Evolutionary conservation across 106 monocot genomes (phyloP).

Genomic region (Dendrobium chrysotoxum): DNA sequence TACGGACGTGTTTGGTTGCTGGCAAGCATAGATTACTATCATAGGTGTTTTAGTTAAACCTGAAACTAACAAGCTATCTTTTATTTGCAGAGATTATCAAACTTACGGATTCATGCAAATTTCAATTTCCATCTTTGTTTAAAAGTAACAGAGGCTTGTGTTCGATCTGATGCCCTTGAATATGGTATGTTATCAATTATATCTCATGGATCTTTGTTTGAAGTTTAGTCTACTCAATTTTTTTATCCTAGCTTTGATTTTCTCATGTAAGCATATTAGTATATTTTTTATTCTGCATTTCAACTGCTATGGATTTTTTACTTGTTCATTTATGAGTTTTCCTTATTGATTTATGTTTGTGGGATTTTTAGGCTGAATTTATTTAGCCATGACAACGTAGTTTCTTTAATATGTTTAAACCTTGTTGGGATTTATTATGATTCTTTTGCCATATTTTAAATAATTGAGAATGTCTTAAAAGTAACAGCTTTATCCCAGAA

Average conservation of each 20-base stretch:
- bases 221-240: background rate
- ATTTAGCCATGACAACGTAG: background rate
- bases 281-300: background rate
- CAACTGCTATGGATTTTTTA: background rate
- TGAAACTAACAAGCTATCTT: background rate
- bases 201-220: background rate
- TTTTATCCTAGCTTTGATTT: background rate
- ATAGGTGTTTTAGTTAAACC: background rate
- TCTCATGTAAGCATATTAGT: background rate
- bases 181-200: conserved; percentile 52
- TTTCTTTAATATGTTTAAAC: background rate
- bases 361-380: background rate
- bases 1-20: background rate
- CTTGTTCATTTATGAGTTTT: background rate
- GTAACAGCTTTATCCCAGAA: background rate
- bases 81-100: conserved; percentile 74
- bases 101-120: conserved; percentile 70
- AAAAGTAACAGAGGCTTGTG: conserved; percentile 79
- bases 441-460: background rate
- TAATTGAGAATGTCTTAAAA: background rate
- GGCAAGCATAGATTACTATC: background rate
- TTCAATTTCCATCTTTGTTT: conserved; percentile 92
- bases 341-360: background rate
- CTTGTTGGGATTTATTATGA: background rate
- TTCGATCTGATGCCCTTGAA: conserved; percentile 59